Base-by-base conservation (phyloP, 495 filamentous ascomycete species). In the Cairneyella variabilis region DNA sequence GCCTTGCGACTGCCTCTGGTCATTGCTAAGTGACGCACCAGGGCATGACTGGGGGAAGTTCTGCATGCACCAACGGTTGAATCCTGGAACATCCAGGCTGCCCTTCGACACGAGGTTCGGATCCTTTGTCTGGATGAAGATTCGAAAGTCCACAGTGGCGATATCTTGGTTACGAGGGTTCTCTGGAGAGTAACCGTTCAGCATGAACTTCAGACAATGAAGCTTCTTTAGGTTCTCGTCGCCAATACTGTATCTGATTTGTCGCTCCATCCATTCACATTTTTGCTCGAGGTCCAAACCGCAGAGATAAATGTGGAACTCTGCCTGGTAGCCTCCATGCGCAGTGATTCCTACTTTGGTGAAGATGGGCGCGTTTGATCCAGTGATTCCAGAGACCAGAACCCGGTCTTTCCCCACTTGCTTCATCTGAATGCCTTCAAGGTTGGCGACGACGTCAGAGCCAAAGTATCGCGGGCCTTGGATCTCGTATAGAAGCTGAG, bases 401-500 rank as follows among this genome's bases (percentile, higher is more conserved):
- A 72, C 69, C n/a, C 37, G 43, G 42, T 71, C 61, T 34, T 62
- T 52, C 9, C 57, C 66, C 25, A 62, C 26, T 38, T 71, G 60
- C 36, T 60, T 54, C 46, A 71, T 64, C 23, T 64, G 56, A 51
- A 70, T 61, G 30, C 55, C 48, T 23, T 58, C 48, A n/a, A 71
- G 58, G 23, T 61, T 48, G 5, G 69, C 69, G 9, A 64, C 65
- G 9, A 82, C 78, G 60, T 83, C 79, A 1, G 72, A 76, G 64
- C 80, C 78, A 53, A 70, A 76, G 61, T 83, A 83, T 66, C 69
- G 74, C 0, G 71, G 72, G 2, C 79, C 79, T 58, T 83, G 79
- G 37, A 82, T 76, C 60, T 83, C 79, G 61, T 83, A 82, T 12
- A 82, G 58, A 6, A 82, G 62, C 55, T 83, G 79, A 2, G 73